Conservation (phyloP, 1,284 basidiomycete species). For the Amylostereum areolatum region DNA sequence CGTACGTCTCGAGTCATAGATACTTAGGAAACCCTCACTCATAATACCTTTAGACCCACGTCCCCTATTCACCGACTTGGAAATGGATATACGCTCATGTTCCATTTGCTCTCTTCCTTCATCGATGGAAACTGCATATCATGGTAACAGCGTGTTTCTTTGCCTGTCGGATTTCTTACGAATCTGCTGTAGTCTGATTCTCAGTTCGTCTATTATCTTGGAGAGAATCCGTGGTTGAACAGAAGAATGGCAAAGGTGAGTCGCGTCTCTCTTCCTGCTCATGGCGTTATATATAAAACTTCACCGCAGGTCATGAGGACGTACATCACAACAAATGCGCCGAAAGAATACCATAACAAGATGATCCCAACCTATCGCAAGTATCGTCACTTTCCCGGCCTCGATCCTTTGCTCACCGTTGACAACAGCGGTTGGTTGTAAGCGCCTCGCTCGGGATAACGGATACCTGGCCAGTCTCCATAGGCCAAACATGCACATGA, state of each 20-base stretch:
- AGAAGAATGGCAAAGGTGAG: no score
- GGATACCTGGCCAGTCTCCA: constrained; percentile 34
- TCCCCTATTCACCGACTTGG: constrained; percentile 22
- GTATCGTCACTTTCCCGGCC: constrained; percentile 8
- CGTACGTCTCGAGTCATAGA: not conserved
- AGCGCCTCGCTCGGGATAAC: constrained; percentile 29
- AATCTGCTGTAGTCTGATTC: no score
- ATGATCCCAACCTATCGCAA: constrained; percentile 39
- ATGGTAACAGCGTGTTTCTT: no score
- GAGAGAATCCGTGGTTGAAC: no score
- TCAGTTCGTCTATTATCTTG: no score
- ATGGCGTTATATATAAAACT: no score
- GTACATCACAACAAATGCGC: constrained; percentile 32
- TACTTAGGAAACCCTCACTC: no score
- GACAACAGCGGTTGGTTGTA: constrained; percentile 29
- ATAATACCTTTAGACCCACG: constrained; percentile 10
- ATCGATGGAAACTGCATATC: no score
- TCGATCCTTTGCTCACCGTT: no score
- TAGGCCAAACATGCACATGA: constrained; percentile 35
- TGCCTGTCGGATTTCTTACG: no score
- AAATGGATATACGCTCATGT: constrained; percentile 22
- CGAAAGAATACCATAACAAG: constrained; percentile 31
- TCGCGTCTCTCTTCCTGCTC: no score
- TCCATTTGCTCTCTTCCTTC: not conserved
- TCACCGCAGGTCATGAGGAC: constrained; percentile 4